These are phyloP conservation scores for Linum usitatissimum DNA, from an alignment of 345 rosid genomes.

Conservation along the genomic window DNA sequence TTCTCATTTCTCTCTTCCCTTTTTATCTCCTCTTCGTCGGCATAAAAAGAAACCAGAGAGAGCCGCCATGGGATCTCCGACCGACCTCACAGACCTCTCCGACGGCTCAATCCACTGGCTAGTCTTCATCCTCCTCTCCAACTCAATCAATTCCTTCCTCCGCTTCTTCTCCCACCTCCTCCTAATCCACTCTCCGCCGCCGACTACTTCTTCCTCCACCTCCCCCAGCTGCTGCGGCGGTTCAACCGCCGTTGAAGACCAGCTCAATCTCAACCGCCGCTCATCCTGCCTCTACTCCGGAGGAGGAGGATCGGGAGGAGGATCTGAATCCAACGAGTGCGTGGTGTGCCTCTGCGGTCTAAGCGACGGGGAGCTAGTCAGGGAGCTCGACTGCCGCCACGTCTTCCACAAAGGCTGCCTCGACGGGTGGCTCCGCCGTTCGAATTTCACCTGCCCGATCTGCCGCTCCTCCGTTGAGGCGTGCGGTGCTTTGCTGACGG, in stretches of 20 bases:
- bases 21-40: too few relatives aligned
- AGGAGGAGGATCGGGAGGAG: not conserved
- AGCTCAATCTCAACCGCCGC: slow-evolving; percentile 42
- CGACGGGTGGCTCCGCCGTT: slow-evolving; percentile 71
- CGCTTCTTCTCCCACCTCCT: slow-evolving; percentile 20
- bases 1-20: too few relatives aligned
- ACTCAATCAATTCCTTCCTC: slow-evolving; percentile 36
- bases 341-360: slow-evolving; percentile 53
- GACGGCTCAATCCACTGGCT: slow-evolving; percentile 58
- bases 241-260: slow-evolving; percentile 51
- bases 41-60: too few relatives aligned
- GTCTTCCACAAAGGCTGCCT: slow-evolving; percentile 73
- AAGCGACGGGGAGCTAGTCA: slow-evolving; percentile 60
- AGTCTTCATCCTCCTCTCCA: slow-evolving; percentile 50
- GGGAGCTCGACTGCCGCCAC: slow-evolving; percentile 75
- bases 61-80: too few relatives aligned
- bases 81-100: too few relatives aligned
- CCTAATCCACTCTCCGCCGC: not conserved
- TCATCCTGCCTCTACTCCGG: slow-evolving; percentile 36
- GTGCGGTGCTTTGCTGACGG: slow-evolving; percentile 17
- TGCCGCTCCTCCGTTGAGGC: slow-evolving; percentile 46
- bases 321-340: slow-evolving; percentile 25
- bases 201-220: not conserved
- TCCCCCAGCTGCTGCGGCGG: slow-evolving; percentile 16
- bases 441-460: slow-evolving; percentile 60